Percentiles rank a stretch among this genome's conserved stretches.
phyloP scores from a whole-genome alignment of 805 yeast genomes.

The Lipomyces spencermartinsiae region DNA sequence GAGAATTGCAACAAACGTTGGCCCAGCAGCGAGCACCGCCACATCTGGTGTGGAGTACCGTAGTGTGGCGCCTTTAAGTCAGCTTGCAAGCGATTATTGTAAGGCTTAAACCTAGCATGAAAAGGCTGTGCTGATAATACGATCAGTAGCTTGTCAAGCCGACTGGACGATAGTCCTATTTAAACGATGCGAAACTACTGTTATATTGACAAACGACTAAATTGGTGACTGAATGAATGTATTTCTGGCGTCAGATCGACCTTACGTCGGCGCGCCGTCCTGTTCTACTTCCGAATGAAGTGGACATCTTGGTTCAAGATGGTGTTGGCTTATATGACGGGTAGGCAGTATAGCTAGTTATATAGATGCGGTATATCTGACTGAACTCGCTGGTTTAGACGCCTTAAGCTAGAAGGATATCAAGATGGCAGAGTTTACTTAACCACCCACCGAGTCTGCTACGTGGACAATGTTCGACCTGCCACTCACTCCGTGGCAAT shows the following conservation, averaged over 20 bases:
- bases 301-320: conserved; percentile 58
- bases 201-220: background rate
- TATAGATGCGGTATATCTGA: background rate
- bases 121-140: background rate
- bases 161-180: background rate
- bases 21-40: too few relatives aligned
- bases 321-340: conserved; percentile 79
- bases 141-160: background rate
- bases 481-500: conserved; percentile 55
- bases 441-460: conserved; percentile 74
- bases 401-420: conserved; percentile 62
- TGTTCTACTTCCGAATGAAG: conserved; percentile 50
- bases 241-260: conserved; percentile 43
- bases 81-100: too few relatives aligned
- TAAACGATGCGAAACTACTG: background rate
- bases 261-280: conserved; percentile 47
- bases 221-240: conserved; percentile 21
- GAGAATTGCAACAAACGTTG: too few relatives aligned
- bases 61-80: too few relatives aligned
- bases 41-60: too few relatives aligned
- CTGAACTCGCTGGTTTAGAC: conserved; percentile 46
- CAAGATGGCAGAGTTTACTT: conserved; percentile 81
- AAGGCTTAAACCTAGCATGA: background rate
- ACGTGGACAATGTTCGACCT: conserved; percentile 61
- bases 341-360: conserved; percentile 28